Conservation (phyloP, 441 rosid species). For the Geranium incanum region DNA sequence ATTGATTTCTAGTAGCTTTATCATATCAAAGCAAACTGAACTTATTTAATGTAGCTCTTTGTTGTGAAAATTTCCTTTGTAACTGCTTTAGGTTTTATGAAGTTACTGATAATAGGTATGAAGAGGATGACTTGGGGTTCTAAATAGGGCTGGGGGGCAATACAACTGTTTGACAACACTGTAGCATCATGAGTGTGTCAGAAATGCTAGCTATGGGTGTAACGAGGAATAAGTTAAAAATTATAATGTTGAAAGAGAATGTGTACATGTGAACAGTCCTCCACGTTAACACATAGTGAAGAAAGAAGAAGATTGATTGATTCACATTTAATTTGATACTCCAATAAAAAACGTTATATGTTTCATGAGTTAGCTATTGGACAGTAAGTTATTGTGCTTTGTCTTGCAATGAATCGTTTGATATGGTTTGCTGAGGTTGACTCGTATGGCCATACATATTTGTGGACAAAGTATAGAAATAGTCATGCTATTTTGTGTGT, state of each 20-base stretch:
- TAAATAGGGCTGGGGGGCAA: neutral
- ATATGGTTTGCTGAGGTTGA: neutral
- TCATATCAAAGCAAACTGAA: neutral
- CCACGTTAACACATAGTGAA: neutral
- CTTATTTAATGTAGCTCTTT: neutral
- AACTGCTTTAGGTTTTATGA: neutral
- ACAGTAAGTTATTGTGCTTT: neutral
- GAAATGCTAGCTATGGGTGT: neutral
- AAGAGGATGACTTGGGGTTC: neutral
- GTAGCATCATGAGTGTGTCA: neutral
- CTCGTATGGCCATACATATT: neutral
- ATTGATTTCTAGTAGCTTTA: conserved; percentile 4
- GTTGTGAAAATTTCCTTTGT: neutral
- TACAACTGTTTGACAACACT: conserved; percentile 4
- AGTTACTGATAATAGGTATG: neutral
- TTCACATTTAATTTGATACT: neutral
- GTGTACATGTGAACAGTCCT: neutral
- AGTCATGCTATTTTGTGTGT: neutral
- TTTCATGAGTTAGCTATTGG: neutral
- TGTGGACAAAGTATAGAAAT: neutral
- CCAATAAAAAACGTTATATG: neutral
- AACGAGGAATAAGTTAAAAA: neutral
- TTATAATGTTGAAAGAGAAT: neutral
- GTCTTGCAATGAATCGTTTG: neutral
- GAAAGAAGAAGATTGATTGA: neutral